Percentiles rank a stretch among this genome's conserved stretches.
Evolutionary conservation across 2,329 filamentous ascomycete species (phyloP).

Genomic region (Trichoderma citrinoviride): DNA sequence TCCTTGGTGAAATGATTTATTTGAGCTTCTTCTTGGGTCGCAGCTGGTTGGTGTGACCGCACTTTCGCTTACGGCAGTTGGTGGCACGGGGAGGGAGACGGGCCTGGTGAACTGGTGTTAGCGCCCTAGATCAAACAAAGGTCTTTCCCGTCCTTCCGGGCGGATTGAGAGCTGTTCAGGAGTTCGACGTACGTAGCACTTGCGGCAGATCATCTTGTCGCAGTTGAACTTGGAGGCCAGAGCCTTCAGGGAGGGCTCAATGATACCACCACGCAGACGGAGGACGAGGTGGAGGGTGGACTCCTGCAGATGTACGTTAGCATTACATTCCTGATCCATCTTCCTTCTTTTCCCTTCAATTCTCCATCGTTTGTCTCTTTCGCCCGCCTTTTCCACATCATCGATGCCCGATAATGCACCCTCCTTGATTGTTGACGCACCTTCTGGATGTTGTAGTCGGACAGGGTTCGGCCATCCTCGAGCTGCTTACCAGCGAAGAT

Average conservation of each 20-base stretch:
- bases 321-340: constrained; percentile 3
- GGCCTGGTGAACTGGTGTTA: constrained; percentile 42
- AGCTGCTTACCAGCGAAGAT: constrained; percentile 99
- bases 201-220: constrained; percentile 99
- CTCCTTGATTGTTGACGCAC: constrained; percentile 47
- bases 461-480: constrained; percentile 94
- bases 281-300: constrained; percentile 98
- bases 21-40: constrained; percentile 99
- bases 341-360: not conserved
- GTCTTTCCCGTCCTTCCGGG: not conserved
- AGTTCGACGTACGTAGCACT: constrained; percentile 90
- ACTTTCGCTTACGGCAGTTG: constrained; percentile 99
- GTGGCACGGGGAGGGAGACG: constrained; percentile 96
- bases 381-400: not conserved
- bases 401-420: not conserved
- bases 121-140: not conserved
- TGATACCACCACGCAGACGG: constrained; percentile 98
- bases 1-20: constrained; percentile 46
- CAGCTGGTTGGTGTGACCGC: constrained; percentile 99
- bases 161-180: not conserved
- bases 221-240: constrained; percentile 99
- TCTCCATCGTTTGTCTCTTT: not conserved
- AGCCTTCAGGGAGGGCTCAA: constrained; percentile 97
- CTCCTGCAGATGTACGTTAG: constrained; percentile 60
- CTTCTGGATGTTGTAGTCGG: constrained; percentile 99